Percentiles rank a stretch among this genome's conserved stretches.
phyloP scores from a whole-genome alignment of 441 rosid species.

The Dalechampia spathulata region DNA sequence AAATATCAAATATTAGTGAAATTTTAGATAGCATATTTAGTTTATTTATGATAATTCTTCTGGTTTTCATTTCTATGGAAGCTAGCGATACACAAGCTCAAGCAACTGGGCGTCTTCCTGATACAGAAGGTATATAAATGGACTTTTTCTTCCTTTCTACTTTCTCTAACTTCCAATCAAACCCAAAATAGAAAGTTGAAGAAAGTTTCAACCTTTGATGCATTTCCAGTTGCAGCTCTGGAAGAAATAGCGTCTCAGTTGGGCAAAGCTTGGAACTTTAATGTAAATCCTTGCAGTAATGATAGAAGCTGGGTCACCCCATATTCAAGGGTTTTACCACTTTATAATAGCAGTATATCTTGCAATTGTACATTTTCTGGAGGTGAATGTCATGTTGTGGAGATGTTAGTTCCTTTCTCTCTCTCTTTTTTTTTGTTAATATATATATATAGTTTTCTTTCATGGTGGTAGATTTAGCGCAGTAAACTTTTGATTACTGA shows the following conservation, averaged over 20 bases:
- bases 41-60: background rate
- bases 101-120: background rate
- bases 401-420: conserved; percentile 19
- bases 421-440: background rate
- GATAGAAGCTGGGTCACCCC: conserved; percentile 19
- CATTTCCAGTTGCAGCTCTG: conserved; percentile 22
- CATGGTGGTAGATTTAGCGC: too few relatives aligned
- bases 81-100: background rate
- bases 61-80: background rate
- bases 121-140: background rate
- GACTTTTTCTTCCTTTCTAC: background rate
- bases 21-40: background rate
- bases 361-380: conserved; percentile 21
- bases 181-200: background rate
- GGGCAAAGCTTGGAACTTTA: conserved; percentile 24
- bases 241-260: conserved; percentile 17
- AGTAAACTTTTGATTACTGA: too few relatives aligned
- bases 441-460: background rate
- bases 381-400: conserved; percentile 23
- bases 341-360: conserved; percentile 4
- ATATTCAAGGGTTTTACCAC: background rate
- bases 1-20: background rate
- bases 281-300: conserved; percentile 20
- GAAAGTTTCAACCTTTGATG: background rate
- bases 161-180: background rate